These are phyloP conservation scores for Juglanconis sp. DNA, from an alignment of 2,329 filamentous ascomycete genomes.

Conservation along the genomic window DNA sequence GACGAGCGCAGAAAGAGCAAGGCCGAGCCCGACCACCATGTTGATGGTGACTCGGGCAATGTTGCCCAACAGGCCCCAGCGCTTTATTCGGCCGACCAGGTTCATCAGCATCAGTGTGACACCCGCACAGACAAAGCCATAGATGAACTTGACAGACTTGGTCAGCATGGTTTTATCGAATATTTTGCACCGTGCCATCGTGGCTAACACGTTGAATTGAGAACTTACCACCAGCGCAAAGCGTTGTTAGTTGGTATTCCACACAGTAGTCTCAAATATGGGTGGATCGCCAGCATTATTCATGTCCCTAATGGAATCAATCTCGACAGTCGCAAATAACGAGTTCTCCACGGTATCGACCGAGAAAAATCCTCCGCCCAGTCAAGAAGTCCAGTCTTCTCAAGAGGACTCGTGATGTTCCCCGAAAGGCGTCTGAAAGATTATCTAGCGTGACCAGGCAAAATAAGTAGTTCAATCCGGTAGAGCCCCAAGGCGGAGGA, in stretches of 20 bases:
- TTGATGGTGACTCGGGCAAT: slow-evolving; percentile 21
- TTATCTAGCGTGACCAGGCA: too few species aligned
- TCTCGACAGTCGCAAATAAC: slow-evolving; percentile 22
- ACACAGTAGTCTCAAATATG: slow-evolving; percentile 12
- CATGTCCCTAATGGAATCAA: slow-evolving; percentile 18
- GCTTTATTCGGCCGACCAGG: slow-evolving; percentile 15
- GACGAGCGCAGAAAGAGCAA: slow-evolving; percentile 23
- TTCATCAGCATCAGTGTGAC: slow-evolving; percentile 24
- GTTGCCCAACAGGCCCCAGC: slow-evolving; percentile 18
- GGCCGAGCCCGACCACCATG: slow-evolving; percentile 21
- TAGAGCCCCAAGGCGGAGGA: too few species aligned
- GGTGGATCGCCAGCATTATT: background rate
- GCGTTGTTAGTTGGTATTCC: slow-evolving; percentile 5
- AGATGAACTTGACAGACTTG: slow-evolving; percentile 17
- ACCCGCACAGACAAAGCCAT: slow-evolving; percentile 22
- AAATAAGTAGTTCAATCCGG: too few species aligned
- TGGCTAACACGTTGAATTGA: background rate
- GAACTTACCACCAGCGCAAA: slow-evolving; percentile 18
- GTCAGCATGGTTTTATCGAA: background rate
- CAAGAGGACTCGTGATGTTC: background rate
- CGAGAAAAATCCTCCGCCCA: background rate
- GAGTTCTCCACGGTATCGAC: slow-evolving; percentile 18
- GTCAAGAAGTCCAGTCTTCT: background rate
- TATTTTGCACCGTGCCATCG: background rate
- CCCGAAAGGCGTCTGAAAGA: too few species aligned